Conservation (phyloP, 768 basidiomycete species). For the Lentinus brumalis region DNA sequence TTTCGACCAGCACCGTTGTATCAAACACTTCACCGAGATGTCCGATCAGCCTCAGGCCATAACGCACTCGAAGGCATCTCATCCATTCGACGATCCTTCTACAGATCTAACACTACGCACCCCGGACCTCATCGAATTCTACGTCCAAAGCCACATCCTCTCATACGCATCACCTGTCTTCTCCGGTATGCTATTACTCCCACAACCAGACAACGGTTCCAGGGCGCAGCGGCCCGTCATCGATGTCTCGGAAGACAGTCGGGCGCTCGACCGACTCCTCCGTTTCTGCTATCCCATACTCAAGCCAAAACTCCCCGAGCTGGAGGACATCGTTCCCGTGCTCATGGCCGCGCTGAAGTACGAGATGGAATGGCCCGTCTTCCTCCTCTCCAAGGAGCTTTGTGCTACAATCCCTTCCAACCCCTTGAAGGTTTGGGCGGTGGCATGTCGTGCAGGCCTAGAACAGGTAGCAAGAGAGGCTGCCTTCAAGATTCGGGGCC, state of each 20-base stretch:
- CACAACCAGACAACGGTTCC: background rate
- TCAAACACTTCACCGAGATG: too few relatives aligned
- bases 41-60: too few relatives aligned
- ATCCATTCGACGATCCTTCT: constrained; percentile 17
- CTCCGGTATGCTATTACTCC: constrained; percentile 45
- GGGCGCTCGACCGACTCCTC: constrained; percentile 27
- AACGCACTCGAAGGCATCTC: background rate
- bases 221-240: background rate
- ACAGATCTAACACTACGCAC: constrained; percentile 56
- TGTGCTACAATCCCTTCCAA: background rate
- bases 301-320: constrained; percentile 9
- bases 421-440: constrained; percentile 13
- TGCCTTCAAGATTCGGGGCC: background rate
- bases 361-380: constrained; percentile 24
- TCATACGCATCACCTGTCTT: constrained; percentile 62
- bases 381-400: constrained; percentile 12
- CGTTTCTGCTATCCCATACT: constrained; percentile 27
- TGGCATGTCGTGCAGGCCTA: constrained; percentile 8
- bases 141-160: constrained; percentile 53
- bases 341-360: constrained; percentile 32
- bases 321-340: constrained; percentile 16
- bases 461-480: constrained; percentile 11
- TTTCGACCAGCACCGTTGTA: too few relatives aligned
- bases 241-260: constrained; percentile 21
- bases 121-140: constrained; percentile 51